Conservation (phyloP, 129 eudicot species). For the Daucus carota region DNA sequence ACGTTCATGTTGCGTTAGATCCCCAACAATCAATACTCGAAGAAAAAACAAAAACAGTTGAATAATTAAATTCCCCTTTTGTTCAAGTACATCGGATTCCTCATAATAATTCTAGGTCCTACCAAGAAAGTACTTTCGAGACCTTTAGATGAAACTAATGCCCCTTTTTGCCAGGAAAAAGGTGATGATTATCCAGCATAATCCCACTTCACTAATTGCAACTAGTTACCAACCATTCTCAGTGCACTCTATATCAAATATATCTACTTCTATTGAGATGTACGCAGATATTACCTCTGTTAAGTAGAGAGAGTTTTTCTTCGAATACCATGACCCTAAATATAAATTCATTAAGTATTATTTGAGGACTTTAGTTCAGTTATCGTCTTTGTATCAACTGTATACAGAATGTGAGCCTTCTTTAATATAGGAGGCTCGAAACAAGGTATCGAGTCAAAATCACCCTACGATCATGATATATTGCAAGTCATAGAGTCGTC, state of each 20-base stretch:
- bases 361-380: background rate
- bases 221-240: too few relatives aligned
- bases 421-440: background rate
- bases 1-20: background rate
- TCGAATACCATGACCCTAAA: background rate
- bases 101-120: background rate
- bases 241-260: background rate
- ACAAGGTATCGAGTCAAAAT: background rate
- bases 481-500: background rate
- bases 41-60: background rate
- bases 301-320: background rate
- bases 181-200: background rate
- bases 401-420: background rate
- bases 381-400: background rate
- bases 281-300: background rate
- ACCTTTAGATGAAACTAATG: background rate
- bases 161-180: background rate
- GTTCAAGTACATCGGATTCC: conserved; percentile 20
- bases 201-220: background rate
- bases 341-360: too few relatives aligned
- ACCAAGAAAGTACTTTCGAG: background rate
- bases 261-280: background rate
- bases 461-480: background rate
- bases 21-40: background rate
- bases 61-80: background rate